Percentiles rank a stretch among this genome's conserved stretches.
These are phyloP conservation scores for Inosperma sp. DNA, from an alignment of 768 basidiomycete genomes.

Conservation along the genomic window DNA sequence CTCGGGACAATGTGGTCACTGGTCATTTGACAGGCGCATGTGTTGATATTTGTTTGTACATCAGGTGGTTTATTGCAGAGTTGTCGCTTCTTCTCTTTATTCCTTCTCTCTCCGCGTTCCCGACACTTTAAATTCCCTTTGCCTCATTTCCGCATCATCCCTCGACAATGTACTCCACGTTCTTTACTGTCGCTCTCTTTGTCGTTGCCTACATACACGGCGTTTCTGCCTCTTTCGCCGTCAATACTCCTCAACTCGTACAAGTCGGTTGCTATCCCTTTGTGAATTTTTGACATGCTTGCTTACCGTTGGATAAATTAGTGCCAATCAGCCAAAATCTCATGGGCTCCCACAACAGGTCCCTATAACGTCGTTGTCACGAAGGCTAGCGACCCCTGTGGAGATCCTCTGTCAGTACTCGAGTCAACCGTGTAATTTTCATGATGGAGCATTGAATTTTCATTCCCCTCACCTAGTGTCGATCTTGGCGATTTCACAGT, in stretches of 20 bases:
- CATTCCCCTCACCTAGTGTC: slow-evolving; percentile 34
- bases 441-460: neutral
- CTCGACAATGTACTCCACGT: slow-evolving; percentile 69
- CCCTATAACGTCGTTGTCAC: slow-evolving; percentile 64
- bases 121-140: slow-evolving; percentile 25
- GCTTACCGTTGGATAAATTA: slow-evolving; percentile 24
- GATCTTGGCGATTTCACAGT: slow-evolving; percentile 55
- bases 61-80: neutral
- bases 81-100: slow-evolving; percentile 12
- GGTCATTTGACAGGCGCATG: neutral
- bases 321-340: slow-evolving; percentile 50
- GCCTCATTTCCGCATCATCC: slow-evolving; percentile 29
- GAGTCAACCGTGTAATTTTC: neutral
- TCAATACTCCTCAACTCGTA: slow-evolving; percentile 46
- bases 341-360: slow-evolving; percentile 42
- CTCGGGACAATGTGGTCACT: neutral
- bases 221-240: slow-evolving; percentile 50
- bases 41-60: slow-evolving; percentile 9
- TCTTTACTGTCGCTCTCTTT: slow-evolving; percentile 73
- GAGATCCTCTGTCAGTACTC: slow-evolving; percentile 50
- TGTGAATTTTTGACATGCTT: neutral
- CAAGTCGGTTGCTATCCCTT: slow-evolving; percentile 42
- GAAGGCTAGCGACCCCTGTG: slow-evolving; percentile 50
- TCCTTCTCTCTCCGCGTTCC: slow-evolving; percentile 26
- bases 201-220: slow-evolving; percentile 47